phyloP scores from a whole-genome alignment of 2,329 filamentous ascomycete genomes.

The Alternaria rosae region DNA sequence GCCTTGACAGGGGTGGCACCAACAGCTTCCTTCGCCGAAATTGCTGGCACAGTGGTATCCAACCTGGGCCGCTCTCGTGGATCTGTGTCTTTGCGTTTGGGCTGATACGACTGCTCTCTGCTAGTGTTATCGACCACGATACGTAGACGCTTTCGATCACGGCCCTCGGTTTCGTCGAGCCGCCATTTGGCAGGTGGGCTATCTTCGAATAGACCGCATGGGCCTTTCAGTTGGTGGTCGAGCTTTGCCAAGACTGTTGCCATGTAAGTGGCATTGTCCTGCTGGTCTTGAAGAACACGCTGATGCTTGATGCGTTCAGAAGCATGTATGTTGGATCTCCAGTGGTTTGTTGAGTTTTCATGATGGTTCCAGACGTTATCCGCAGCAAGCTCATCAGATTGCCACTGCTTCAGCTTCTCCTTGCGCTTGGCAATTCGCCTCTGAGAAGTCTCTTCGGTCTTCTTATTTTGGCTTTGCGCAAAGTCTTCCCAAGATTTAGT shows the following conservation, averaged over 20 bases:
- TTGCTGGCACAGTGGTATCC: conserved; percentile 52
- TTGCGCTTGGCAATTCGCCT: conserved; percentile 75
- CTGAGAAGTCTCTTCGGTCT: conserved; percentile 77
- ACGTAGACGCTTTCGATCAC: conserved; percentile 91
- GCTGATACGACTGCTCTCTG: conserved; percentile 77
- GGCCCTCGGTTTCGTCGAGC: conserved; percentile 91
- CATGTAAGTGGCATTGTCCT: conserved; percentile 84
- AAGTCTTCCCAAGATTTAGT: conserved; percentile 89
- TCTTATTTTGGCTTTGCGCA: conserved; percentile 80
- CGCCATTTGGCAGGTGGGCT: conserved; percentile 78
- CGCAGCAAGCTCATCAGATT: conserved; percentile 69
- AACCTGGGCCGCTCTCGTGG: conserved; percentile 57
- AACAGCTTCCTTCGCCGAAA: conserved; percentile 39
- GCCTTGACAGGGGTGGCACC: conserved; percentile 39
- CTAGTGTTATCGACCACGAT: conserved; percentile 77
- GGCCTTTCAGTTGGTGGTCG: conserved; percentile 77
- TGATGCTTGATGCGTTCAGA: conserved; percentile 94
- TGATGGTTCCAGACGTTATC: conserved; percentile 82
- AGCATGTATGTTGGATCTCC: conserved; percentile 94
- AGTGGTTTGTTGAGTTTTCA: conserved; percentile 84
- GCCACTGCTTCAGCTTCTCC: conserved; percentile 84
- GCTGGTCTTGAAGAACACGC: conserved; percentile 86
- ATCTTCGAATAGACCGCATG: conserved; percentile 80
- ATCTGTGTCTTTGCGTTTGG: conserved; percentile 76
- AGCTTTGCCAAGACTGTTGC: conserved; percentile 79